Evolutionary conservation across 2,329 filamentous ascomycete species (phyloP).

Genomic region (Pyrenochaeta sp.): DNA sequence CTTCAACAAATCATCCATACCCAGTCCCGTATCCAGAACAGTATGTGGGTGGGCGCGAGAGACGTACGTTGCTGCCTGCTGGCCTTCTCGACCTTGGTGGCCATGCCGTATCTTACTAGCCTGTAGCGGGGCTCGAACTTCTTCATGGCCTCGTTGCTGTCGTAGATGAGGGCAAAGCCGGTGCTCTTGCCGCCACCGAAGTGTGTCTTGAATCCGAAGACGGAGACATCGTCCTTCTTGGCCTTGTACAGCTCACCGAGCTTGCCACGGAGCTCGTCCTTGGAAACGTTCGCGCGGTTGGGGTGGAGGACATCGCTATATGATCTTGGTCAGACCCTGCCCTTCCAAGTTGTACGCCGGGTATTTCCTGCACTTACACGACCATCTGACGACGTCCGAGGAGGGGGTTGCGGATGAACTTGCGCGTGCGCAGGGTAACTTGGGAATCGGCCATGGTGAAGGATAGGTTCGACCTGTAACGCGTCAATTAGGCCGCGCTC

Average conservation of each 20-base stretch:
- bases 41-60: constrained; percentile 9
- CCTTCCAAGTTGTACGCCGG: constrained; percentile 21
- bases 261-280: constrained; percentile 97
- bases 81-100: constrained; percentile 94
- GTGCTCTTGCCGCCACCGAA: constrained; percentile 99
- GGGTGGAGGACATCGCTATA: constrained; percentile 98
- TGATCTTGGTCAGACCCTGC: constrained; percentile 40
- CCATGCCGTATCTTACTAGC: constrained; percentile 90
- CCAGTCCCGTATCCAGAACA: constrained; percentile 11
- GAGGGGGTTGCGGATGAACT: constrained; percentile 99
- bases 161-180: constrained; percentile 98
- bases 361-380: constrained; percentile 70
- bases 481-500: constrained; percentile 21
- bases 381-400: constrained; percentile 99
- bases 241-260: constrained; percentile 97
- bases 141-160: constrained; percentile 97
- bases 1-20: constrained; percentile 12
- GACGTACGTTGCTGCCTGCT: constrained; percentile 98
- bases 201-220: constrained; percentile 98
- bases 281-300: constrained; percentile 97
- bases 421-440: constrained; percentile 82
- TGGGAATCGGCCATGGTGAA: constrained; percentile 82
- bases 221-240: constrained; percentile 95
- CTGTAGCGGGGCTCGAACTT: constrained; percentile 99
- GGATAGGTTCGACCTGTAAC: constrained; percentile 43